A percentile compares a stretch with the other conserved stretches of the same genome.
Evolutionary conservation across 768 basidiomycete genomes (phyloP).

Genomic region (Steccherinum ochraceum): DNA sequence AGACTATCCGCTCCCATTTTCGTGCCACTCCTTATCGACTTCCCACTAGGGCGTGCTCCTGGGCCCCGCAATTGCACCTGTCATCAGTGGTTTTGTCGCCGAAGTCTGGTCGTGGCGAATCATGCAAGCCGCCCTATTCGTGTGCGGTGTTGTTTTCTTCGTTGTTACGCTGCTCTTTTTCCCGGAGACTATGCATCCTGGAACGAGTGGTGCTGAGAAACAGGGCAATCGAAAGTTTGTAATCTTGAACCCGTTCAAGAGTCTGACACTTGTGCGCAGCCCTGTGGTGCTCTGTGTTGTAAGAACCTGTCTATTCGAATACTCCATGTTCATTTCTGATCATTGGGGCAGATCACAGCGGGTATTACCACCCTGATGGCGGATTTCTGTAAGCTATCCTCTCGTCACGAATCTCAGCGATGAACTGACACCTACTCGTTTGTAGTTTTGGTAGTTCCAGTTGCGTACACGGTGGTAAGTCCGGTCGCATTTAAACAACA

Average conservation of each 20-base stretch:
- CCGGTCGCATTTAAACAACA: neutral
- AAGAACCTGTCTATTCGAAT: conserved; percentile 17
- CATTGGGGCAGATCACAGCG: conserved; percentile 37
- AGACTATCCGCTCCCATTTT: neutral
- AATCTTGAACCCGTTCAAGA: conserved; percentile 54
- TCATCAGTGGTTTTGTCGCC: conserved; percentile 49
- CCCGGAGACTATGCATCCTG: conserved; percentile 65
- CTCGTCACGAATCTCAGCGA: too few species aligned
- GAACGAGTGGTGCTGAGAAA: conserved; percentile 43
- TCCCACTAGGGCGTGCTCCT: conserved; percentile 50
- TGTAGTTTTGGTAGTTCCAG: conserved; percentile 45
- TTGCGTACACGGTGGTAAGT: conserved; percentile 63
- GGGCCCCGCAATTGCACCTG: conserved; percentile 57
- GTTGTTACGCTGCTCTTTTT: conserved; percentile 37
- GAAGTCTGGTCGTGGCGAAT: conserved; percentile 63
- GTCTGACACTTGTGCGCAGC: conserved; percentile 46
- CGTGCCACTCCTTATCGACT: neutral
- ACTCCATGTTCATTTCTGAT: neutral
- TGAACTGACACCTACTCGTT: too few species aligned
- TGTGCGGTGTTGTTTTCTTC: conserved; percentile 33
- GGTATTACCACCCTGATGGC: conserved; percentile 22
- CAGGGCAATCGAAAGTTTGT: conserved; percentile 23
- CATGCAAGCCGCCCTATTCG: conserved; percentile 44
- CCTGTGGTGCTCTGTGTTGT: conserved; percentile 55
- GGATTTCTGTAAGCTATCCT: conserved; percentile 30